A percentile compares a stretch with the other conserved stretches of the same genome.
Evolutionary conservation across 192 early-diverging fungal genomes (phyloP).

Genomic region (Backusella australiensis): DNA sequence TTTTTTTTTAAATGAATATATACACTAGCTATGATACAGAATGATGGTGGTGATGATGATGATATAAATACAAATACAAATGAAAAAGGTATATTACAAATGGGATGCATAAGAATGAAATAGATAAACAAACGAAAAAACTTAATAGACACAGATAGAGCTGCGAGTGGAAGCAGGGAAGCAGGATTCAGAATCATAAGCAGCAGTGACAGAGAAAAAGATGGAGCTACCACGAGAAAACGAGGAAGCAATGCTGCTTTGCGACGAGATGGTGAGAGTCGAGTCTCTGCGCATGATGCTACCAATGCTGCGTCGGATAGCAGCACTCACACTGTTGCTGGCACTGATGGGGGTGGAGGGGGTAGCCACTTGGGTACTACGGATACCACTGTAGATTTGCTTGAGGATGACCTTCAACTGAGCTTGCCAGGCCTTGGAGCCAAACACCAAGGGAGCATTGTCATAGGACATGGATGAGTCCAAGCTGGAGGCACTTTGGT

Average conservation of each 20-base stretch:
- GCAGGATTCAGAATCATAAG: not conserved
- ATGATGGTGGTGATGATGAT: too few relatives aligned
- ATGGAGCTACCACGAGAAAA: not conserved
- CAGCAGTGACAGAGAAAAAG: not conserved
- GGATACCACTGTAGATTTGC: not conserved
- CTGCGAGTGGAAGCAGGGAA: not conserved
- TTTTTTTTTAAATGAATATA: too few relatives aligned
- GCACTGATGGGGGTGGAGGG: not conserved
- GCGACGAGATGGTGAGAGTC: not conserved
- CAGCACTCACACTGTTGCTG: not conserved
- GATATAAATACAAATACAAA: too few relatives aligned
- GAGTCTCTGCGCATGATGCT: not conserved
- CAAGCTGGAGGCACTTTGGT: not conserved
- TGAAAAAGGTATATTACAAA: too few relatives aligned
- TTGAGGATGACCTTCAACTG: constrained; percentile 14
- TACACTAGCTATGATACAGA: too few relatives aligned
- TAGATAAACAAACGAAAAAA: too few relatives aligned
- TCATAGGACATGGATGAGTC: not conserved
- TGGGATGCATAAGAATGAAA: too few relatives aligned
- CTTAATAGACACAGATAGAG: not conserved
- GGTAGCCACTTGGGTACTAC: not conserved
- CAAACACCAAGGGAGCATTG: not conserved
- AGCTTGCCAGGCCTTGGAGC: constrained; percentile 5
- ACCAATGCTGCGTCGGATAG: not conserved
- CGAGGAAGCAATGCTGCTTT: not conserved